phyloP scores from a whole-genome alignment of 2,329 filamentous ascomycete genomes.

The Botrytis byssoidea region DNA sequence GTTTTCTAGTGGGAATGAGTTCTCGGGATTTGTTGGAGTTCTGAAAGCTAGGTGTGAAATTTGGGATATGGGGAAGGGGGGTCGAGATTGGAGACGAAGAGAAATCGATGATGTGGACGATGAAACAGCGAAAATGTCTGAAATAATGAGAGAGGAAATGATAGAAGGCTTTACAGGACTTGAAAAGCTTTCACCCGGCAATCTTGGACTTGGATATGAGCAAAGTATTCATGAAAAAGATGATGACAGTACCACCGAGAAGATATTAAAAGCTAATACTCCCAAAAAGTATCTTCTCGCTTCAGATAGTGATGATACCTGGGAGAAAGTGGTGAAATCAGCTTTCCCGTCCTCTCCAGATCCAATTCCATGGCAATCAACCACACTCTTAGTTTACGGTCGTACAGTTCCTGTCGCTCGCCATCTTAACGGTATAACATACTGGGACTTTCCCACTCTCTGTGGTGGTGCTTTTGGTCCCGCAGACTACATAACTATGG shows the following conservation, averaged over 20 bases:
- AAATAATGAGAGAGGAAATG: constrained; percentile 39
- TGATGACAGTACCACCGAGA: constrained; percentile 19
- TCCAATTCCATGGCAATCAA: constrained; percentile 45
- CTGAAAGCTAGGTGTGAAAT: constrained; percentile 76
- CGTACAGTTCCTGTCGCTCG: constrained; percentile 59
- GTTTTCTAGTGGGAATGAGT: constrained; percentile 65
- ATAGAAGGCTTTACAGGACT: constrained; percentile 29
- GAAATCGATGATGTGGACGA: constrained; percentile 45
- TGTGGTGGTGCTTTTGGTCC: constrained; percentile 67
- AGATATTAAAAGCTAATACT: constrained; percentile 20
- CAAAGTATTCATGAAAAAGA: constrained; percentile 2
- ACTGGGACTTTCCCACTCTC: constrained; percentile 67
- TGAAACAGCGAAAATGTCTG: constrained; percentile 32
- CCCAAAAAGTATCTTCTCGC: constrained; percentile 36
- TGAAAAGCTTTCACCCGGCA: constrained; percentile 16
- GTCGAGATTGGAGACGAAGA: constrained; percentile 66
- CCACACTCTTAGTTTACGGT: constrained; percentile 58
- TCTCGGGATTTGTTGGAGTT: constrained; percentile 72
- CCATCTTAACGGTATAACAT: constrained; percentile 55
- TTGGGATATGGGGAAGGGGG: constrained; percentile 74
- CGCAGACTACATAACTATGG: constrained; percentile 79
- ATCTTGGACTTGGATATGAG: constrained; percentile 19
- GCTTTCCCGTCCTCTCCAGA: constrained; percentile 27
- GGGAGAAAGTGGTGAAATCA: constrained; percentile 31
- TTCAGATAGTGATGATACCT: constrained; percentile 28